Evolutionary conservation across 2,329 filamentous ascomycete genomes (phyloP).

Genomic region (Beauveria asiatica): DNA sequence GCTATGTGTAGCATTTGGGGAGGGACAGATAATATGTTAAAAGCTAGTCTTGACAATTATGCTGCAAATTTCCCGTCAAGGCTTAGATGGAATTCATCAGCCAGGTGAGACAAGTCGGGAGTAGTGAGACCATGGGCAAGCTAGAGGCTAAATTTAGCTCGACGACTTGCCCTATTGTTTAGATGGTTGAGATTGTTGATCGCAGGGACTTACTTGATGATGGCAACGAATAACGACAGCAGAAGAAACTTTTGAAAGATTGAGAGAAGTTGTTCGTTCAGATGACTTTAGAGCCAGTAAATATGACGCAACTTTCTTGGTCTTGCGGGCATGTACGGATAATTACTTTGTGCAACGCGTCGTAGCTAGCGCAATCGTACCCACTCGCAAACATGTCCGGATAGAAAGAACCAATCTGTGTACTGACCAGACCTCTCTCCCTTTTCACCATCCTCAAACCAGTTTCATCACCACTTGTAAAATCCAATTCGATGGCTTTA

Average conservation of each 20-base stretch:
- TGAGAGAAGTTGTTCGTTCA: not conserved
- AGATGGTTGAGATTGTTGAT: not conserved
- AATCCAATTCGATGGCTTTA: not conserved
- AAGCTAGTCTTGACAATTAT: not conserved
- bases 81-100: not conserved
- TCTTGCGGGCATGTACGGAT: too few relatives aligned
- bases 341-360: too few relatives aligned
- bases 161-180: not conserved
- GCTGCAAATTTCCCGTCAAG: not conserved
- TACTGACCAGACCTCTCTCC: not conserved
- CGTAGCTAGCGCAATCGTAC: too few relatives aligned
- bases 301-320: too few relatives aligned
- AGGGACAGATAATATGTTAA: not conserved
- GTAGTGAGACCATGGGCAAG: not conserved
- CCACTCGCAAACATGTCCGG: too few relatives aligned
- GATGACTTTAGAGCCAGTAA: too few relatives aligned
- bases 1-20: not conserved
- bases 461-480: conserved; percentile 9
- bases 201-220: too few relatives aligned
- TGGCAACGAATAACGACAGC: too few relatives aligned
- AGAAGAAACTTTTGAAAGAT: accelerated
- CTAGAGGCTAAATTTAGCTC: not conserved
- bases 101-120: not conserved
- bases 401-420: too few relatives aligned
- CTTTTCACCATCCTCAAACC: not conserved